Base-by-base conservation (phyloP, 805 yeast species). In the Metschnikowia lochheadii region DNA sequence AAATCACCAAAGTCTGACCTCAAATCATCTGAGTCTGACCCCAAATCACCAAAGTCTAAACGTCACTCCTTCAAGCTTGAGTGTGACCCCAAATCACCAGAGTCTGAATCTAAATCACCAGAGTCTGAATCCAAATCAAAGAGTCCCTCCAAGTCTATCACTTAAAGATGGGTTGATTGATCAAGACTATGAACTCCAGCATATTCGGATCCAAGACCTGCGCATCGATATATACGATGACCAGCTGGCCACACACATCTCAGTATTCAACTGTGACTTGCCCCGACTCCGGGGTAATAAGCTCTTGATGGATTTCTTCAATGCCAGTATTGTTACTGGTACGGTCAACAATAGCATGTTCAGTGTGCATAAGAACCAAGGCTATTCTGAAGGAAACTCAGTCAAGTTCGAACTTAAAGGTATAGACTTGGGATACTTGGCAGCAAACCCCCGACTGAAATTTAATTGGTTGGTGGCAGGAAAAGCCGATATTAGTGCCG, bases 401-500 rank as follows among this genome's bases (percentile, higher is more conserved):
- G 68, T 71, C 15, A 62, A 75, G 14, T 72, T 72, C 59, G 73
- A 72, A 55, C 56, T 74, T 20, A 76, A 73, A 48, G 75, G 75
- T 1, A 70, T 73, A 21, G 70, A 72, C 55, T 57, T 73, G 63
- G 75, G 68, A 1, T 55, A 61, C 6, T 51, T 72, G 14, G 51
- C 72, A 5, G 53, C 61, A 15, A 63, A 65, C 43, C 66, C 70
- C 1, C 57, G 56, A 18, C 74, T 75, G 60, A 77, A 81, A 54
- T 81, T 86, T 60, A 84, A 83, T 60, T 87, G 94, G 95, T 65
- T 87, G 11, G 76, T 78, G 23, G 81, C 81, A 43, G 92, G 94
- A 3, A 81, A 82, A 56, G 62, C 62, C 1, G 90, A 86, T 51
- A 68, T 87, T 4, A 70, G 78, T 15, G 87, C 89, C 3, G 94